A percentile compares a stretch with the other conserved stretches of the same genome.
Conservation (phyloP, 2,329 filamentous ascomycete genomes). For the Biscogniauxia sp. region DNA sequence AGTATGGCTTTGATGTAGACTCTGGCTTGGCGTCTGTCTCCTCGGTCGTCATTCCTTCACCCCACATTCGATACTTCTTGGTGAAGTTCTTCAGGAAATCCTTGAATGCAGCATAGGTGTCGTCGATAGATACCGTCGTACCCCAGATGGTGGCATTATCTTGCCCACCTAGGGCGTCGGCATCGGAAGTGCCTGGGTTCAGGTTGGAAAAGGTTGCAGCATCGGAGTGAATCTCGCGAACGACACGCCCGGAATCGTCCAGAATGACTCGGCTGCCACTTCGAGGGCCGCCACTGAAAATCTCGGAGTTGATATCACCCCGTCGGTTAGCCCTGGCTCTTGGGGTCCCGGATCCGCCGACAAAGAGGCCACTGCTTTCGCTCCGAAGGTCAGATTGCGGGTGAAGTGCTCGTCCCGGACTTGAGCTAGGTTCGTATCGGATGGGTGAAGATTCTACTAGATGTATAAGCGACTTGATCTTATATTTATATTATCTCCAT, state of each 20-base stretch:
- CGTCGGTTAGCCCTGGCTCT: conserved; percentile 60
- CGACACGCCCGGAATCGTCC: conserved; percentile 57
- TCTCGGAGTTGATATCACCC: conserved; percentile 84
- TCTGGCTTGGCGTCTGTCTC: conserved; percentile 68
- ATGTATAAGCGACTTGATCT: conserved; percentile 2
- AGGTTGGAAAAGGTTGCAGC: conserved; percentile 59
- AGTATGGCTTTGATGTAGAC: conserved; percentile 77
- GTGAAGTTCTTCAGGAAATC: conserved; percentile 92
- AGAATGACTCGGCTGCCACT: conserved; percentile 55
- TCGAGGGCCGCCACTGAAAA: conserved; percentile 55
- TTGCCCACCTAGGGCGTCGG: conserved; percentile 78
- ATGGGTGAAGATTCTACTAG: conserved; percentile 83
- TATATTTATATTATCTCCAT: background rate
- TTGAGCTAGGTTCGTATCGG: conserved; percentile 86
- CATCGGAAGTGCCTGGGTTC: conserved; percentile 87
- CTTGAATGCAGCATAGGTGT: conserved; percentile 83
- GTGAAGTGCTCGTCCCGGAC: conserved; percentile 64
- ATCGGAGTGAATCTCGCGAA: conserved; percentile 58
- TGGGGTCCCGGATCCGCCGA: conserved; percentile 60
- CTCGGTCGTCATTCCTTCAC: conserved; percentile 76
- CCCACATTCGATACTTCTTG: conserved; percentile 89
- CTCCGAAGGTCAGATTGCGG: conserved; percentile 71
- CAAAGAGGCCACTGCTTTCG: conserved; percentile 84
- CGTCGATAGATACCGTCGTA: conserved; percentile 90
- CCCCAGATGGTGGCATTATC: conserved; percentile 90